Base-by-base conservation (phyloP, 208 protist genomes). In the Kentomonas sorsogonicus region DNA sequence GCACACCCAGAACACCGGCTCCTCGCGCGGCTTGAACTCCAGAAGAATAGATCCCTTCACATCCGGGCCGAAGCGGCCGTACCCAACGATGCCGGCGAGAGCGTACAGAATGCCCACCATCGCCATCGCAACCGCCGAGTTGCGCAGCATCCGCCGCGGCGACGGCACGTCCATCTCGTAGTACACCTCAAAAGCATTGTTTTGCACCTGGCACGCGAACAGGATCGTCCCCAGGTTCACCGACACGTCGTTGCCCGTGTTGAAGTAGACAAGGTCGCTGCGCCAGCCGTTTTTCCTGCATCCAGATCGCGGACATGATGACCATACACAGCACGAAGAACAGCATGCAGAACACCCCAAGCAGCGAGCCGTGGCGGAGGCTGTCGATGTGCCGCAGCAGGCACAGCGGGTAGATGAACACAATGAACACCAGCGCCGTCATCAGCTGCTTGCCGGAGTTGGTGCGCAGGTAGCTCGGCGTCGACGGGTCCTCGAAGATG, bases 61-160 rank as follows among this genome's bases (percentile, higher is more conserved):
- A 9, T 70, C 44, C 9, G 63, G 2, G 5, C 78, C 81, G 66
- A 91, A 94, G 54, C 79, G 68, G 18, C 55, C 29, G 68, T 86
- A 91, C 40, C 83, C 87, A 51, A 90, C 85, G 13, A 91, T 36
- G 22, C 83, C 84, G 23, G 78, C 70, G 26, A 87, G 44, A n/a
- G 79, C 51, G 70, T 94, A 91, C 1, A 94, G 51, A 3, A 72
- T 29, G 18, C 61, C 65, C 45, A 76, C 82, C 34, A 74, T 27
- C n/a, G 41, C 16, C 54, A 78, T 73, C 1, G 66, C 74, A 0
- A 82, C 20, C 11, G 47, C 51, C 22, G 48, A 59, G 41, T 76
- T 68, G 11, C 66, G 66, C 29, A 72, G 41, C 74, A 88, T 88
- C 15, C 69, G 64, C 16, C 52, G 47, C 3, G 72, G 57, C 0